Base-by-base conservation (phyloP, 2,329 filamentous ascomycete species). In the Arthrobotrys musiformis region DNA sequence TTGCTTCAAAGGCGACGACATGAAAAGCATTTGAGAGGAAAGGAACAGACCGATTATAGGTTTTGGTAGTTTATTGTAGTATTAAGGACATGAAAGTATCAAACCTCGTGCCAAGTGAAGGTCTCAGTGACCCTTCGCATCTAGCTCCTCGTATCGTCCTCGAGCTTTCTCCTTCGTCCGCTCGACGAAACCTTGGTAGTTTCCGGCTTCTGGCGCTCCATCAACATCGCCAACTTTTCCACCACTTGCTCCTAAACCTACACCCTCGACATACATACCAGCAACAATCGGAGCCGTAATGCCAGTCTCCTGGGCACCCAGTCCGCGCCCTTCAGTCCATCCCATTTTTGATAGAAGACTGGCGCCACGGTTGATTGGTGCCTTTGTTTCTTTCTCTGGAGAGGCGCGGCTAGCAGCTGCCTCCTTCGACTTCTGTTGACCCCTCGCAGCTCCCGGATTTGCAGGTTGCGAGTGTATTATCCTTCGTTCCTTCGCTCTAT, bases 261-360 rank as follows among this genome's bases (percentile, higher is more conserved):
- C 90, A 17, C 91, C 90, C 15, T 89, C 87, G 19, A 88, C 86
- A 82, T 92, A 93, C 7, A 89, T 86, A 63, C 88, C 87, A 11
- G 89, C 89, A 30, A 87, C 86, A 66, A 92, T 88, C 2, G 89
- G 89, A 61, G 90, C 87, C 0, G 88, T 91, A 48, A 88, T 86
- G 0, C 91, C 91, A 4, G 86, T 86, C 4, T 88, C 89, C 52
- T 87, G 86, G 0, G 87, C 89, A 1, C 91, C 91, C 2, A 92
- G 85, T 0, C 91, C 90, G 70, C 87, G 86, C 7, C 91, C 90
- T 0, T 86, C 85, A 22, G 85, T 88, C 90, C 90, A 92, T 26
- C 91, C 91, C 88, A 92, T 91, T 85, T 92, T 92, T 42, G 89
- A 88, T 42, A 93, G 85, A 81, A 92, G 86, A 2, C 89, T 88